These are phyloP conservation scores for Mycena floridula DNA, from an alignment of 768 basidiomycete species.

Conservation along the genomic window DNA sequence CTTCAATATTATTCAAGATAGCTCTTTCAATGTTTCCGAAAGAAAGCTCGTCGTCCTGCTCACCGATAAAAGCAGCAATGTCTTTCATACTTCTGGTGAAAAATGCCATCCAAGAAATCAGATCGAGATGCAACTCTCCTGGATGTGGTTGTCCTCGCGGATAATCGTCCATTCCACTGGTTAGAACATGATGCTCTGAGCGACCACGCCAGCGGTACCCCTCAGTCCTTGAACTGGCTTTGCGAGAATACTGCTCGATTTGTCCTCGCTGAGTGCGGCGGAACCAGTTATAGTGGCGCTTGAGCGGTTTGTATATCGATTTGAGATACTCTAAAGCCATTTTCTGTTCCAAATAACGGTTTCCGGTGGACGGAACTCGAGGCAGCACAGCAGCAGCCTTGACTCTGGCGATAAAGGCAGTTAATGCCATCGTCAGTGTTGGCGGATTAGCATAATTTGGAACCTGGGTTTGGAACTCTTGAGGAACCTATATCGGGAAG, in stretches of 20 bases:
- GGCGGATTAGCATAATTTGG: slow-evolving; percentile 95
- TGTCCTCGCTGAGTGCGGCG: slow-evolving; percentile 89
- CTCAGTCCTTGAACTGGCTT: slow-evolving; percentile 78
- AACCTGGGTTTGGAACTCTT: slow-evolving; percentile 89
- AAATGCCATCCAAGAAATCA: slow-evolving; percentile 96
- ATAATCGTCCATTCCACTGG: slow-evolving; percentile 96
- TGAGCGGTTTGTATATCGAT: slow-evolving; percentile 77
- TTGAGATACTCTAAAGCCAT: slow-evolving; percentile 64
- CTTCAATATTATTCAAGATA: slow-evolving; percentile 80
- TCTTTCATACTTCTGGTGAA: slow-evolving; percentile 91
- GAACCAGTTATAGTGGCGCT: slow-evolving; percentile 96
- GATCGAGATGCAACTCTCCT: slow-evolving; percentile 89
- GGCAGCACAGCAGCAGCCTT: slow-evolving; percentile 37
- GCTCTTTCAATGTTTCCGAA: slow-evolving; percentile 75
- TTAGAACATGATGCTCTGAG: slow-evolving; percentile 80
- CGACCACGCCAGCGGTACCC: slow-evolving; percentile 94
- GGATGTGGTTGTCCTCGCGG: slow-evolving; percentile 84
- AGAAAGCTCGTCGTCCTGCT: slow-evolving; percentile 75
- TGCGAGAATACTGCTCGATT: slow-evolving; percentile 83
- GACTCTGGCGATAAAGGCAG: slow-evolving; percentile 80
- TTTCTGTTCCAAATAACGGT: slow-evolving; percentile 48
- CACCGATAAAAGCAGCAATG: slow-evolving; percentile 81
- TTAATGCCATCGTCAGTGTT: slow-evolving; percentile 90
- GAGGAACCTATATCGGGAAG: slow-evolving; percentile 66
- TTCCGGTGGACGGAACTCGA: slow-evolving; percentile 17